A percentile compares a stretch with the other conserved stretches of the same genome.
phyloP scores from a whole-genome alignment of 1,139 yeast species.

The Yamadazyma siamensis region DNA sequence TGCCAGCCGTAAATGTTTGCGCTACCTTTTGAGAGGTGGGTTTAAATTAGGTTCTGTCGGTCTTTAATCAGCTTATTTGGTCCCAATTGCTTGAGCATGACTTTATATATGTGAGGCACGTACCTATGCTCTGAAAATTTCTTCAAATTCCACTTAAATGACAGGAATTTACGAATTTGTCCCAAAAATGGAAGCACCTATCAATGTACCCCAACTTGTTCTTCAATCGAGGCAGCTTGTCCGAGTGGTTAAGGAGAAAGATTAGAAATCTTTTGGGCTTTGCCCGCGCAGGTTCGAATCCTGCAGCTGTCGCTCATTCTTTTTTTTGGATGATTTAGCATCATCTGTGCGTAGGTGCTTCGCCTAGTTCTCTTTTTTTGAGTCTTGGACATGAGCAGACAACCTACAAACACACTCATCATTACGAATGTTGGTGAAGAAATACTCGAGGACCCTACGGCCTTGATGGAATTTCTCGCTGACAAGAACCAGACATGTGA shows the following conservation, averaged over 20 bases:
- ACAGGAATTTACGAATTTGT: too few relatives aligned
- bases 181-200: too few relatives aligned
- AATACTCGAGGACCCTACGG: slow-evolving; percentile 24
- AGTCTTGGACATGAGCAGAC: too few relatives aligned
- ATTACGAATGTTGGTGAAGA: slow-evolving; percentile 27
- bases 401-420: slow-evolving; percentile 41
- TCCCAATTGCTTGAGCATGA: too few relatives aligned
- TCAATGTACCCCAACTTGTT: too few relatives aligned
- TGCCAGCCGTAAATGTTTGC: too few relatives aligned
- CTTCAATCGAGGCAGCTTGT: slow-evolving; percentile 42
- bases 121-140: too few relatives aligned
- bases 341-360: background rate
- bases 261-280: slow-evolving; percentile 51
- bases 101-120: too few relatives aligned
- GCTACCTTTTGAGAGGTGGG: too few relatives aligned
- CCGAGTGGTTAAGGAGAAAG: slow-evolving; percentile 55
- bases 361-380: background rate
- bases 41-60: too few relatives aligned
- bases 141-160: too few relatives aligned
- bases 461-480: slow-evolving; percentile 24
- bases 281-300: slow-evolving; percentile 91
- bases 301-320: slow-evolving; percentile 71
- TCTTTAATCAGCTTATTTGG: too few relatives aligned
- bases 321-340: slow-evolving; percentile 10
- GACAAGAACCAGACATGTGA: slow-evolving; percentile 25